phyloP scores from a whole-genome alignment of 495 filamentous ascomycete genomes.

The Penicillium steckii region DNA sequence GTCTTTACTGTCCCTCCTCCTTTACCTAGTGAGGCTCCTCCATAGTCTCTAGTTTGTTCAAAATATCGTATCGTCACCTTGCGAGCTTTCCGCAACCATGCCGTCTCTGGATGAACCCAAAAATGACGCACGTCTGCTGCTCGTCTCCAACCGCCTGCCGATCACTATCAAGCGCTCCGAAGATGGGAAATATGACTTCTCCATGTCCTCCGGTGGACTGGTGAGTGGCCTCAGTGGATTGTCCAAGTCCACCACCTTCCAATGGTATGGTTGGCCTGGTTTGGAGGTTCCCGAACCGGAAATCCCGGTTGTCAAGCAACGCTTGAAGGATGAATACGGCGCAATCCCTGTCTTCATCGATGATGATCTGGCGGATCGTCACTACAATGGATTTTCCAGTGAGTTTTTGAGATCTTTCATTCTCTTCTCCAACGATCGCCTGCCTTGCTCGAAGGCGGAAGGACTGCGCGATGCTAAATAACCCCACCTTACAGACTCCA shows the following conservation, averaged over 20 bases:
- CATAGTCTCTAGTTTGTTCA: not conserved
- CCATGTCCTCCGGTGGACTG: slow-evolving; percentile 92
- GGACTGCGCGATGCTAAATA: not conserved
- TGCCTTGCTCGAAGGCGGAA: not conserved
- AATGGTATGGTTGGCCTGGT: slow-evolving; percentile 98
- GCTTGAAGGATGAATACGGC: slow-evolving; percentile 69
- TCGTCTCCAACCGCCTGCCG: slow-evolving; percentile 90
- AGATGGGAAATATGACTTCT: slow-evolving; percentile 80
- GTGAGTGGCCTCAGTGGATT: slow-evolving; percentile 88
- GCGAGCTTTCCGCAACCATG: slow-evolving; percentile 23
- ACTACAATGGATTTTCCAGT: slow-evolving; percentile 91
- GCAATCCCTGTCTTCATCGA: slow-evolving; percentile 77
- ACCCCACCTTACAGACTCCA: slow-evolving; percentile 63
- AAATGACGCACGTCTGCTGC: slow-evolving; percentile 58
- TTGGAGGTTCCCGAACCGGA: slow-evolving; percentile 78
- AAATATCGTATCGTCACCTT: not conserved
- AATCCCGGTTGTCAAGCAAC: slow-evolving; percentile 57
- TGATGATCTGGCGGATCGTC: slow-evolving; percentile 73
- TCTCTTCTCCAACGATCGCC: not conserved
- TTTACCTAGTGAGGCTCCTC: not conserved
- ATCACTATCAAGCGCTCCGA: slow-evolving; percentile 93
- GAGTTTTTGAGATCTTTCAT: slow-evolving; percentile 32
- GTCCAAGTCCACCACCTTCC: slow-evolving; percentile 86
- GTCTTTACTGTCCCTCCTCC: not conserved
- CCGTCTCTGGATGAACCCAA: slow-evolving; percentile 32